Evolutionary conservation across 1,284 basidiomycete species (phyloP).

Genomic region (Chondrostereum purpureum): DNA sequence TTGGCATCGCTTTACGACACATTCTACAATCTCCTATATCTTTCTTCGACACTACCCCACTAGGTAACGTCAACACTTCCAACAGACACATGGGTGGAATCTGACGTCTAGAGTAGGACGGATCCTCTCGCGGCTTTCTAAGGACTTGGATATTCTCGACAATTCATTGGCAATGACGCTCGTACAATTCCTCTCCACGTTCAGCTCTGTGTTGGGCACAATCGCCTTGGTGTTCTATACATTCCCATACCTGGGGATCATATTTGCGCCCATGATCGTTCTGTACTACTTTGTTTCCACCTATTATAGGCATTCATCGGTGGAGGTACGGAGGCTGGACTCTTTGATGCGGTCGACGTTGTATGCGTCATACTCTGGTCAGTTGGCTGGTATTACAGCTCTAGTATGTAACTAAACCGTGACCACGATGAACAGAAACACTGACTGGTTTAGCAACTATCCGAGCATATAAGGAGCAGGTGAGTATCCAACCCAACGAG

Average conservation of each 20-base stretch:
- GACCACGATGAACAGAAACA: slow-evolving; percentile 28
- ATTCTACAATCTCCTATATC: slow-evolving; percentile 64
- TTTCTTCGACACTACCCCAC: slow-evolving; percentile 82
- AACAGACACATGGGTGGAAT: slow-evolving; percentile 14
- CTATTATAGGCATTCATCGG: slow-evolving; percentile 51
- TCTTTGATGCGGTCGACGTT: slow-evolving; percentile 60
- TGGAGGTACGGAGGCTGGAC: slow-evolving; percentile 67
- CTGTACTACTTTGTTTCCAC: slow-evolving; percentile 43
- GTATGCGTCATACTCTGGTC: slow-evolving; percentile 49
- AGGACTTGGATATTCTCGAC: slow-evolving; percentile 58
- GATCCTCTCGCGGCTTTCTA: slow-evolving; percentile 53
- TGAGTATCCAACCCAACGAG: slow-evolving; percentile 13
- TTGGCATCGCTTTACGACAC: slow-evolving; percentile 45
- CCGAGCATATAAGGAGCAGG: slow-evolving; percentile 37
- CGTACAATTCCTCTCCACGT: slow-evolving; percentile 40
- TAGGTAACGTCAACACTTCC: slow-evolving; percentile 39
- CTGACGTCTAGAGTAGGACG: slow-evolving; percentile 32
- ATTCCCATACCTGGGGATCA: slow-evolving; percentile 56
- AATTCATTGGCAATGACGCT: slow-evolving; percentile 38
- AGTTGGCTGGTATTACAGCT: background rate
- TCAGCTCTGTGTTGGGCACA: slow-evolving; percentile 46
- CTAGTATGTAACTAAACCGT: slow-evolving; percentile 10
- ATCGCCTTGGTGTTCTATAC: slow-evolving; percentile 56
- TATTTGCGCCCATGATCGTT: slow-evolving; percentile 45
- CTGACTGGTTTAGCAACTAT: slow-evolving; percentile 40